Conservation (phyloP, 176 grass and related monocot species). For the Melocanna baccifera region DNA sequence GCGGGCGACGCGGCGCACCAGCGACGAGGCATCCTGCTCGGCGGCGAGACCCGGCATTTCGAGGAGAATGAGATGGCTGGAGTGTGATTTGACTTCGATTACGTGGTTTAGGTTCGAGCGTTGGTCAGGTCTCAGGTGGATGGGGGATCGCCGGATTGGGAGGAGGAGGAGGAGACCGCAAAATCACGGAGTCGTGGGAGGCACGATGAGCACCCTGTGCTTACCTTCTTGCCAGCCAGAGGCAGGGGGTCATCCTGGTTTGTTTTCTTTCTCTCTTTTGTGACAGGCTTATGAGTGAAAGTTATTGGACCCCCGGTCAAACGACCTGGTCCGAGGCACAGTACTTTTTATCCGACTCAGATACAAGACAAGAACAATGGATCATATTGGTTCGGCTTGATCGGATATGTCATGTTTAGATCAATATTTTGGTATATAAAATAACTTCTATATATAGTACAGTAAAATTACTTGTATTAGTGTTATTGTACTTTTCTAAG, state of each 20-base stretch:
- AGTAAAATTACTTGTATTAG: too few relatives aligned
- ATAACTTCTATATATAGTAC: too few relatives aligned
- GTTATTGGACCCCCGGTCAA: too few relatives aligned
- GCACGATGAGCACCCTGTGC: conserved; percentile 33
- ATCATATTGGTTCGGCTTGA: too few relatives aligned
- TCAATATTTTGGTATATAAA: too few relatives aligned
- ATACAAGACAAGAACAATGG: too few relatives aligned
- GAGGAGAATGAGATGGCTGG: not conserved
- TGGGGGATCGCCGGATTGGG: not conserved
- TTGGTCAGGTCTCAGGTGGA: not conserved
- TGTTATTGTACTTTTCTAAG: too few relatives aligned
- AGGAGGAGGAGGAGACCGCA: not conserved
- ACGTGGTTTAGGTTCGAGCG: not conserved
- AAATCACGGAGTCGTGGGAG: not conserved
- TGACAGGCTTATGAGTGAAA: not conserved
- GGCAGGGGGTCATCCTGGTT: not conserved
- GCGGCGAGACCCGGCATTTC: conserved; percentile 60
- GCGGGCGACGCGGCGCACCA: conserved; percentile 68
- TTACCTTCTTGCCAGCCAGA: conserved; percentile 40
- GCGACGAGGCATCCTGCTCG: conserved; percentile 49
- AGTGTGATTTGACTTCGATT: not conserved
- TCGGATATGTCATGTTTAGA: too few relatives aligned
- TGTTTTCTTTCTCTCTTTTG: not conserved
- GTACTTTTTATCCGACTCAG: too few relatives aligned
- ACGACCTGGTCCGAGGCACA: too few relatives aligned